Evolutionary conservation across 2,329 filamentous ascomycete genomes (phyloP), one percentile per base, ranked within the genome.

Genomic region (Mollisia scopiformis): DNA sequence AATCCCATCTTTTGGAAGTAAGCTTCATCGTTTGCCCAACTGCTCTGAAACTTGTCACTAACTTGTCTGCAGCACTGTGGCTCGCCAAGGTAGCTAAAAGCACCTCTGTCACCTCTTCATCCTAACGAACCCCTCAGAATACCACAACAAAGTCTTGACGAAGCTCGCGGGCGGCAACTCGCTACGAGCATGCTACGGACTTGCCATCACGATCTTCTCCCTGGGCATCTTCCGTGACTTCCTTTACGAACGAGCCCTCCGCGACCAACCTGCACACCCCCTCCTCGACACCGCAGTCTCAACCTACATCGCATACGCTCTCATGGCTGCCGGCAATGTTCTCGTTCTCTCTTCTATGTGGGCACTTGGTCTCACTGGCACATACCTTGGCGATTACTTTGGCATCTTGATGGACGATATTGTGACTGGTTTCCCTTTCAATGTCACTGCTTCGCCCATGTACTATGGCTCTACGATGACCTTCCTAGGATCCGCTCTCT

Each of bases 1-100:
- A 99, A 99, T 78, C 95, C 95, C 23, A 89, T 95, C n/a, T 98
- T 97, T 78, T 99, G 95, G 95, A 99, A 99, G 93, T 97, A 84
- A 82, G 91, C 84, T 56, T 63, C 47, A 54, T 62, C 65, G 47
- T 39, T 46, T 35, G 43, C 51, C 39, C n/a, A 2, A n/a, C n/a
- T 21, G 41, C 55, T 21, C 8, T 33, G 13, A 23, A 7, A 61
- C 11, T 33, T 30, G 50, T n/a, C n/a, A n/a, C 59, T 66, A 58
- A 66, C 35, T n/a, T 21, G 11, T 55, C n/a, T 37, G 11, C 59
- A 96, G 92, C 76, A 90, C 93, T 71, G 88, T 92, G 69, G 93
- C 93, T 63, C 89, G 93, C 72, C 85, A 88, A 87, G 91, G 91
- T 93, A 77, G 69, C 75, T 21, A 31, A 59, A 39, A 35, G 39